A percentile compares a stretch with the other conserved stretches of the same genome.
Conservation (phyloP, 2,329 filamentous ascomycete genomes). For the Ascochyta fabae region DNA sequence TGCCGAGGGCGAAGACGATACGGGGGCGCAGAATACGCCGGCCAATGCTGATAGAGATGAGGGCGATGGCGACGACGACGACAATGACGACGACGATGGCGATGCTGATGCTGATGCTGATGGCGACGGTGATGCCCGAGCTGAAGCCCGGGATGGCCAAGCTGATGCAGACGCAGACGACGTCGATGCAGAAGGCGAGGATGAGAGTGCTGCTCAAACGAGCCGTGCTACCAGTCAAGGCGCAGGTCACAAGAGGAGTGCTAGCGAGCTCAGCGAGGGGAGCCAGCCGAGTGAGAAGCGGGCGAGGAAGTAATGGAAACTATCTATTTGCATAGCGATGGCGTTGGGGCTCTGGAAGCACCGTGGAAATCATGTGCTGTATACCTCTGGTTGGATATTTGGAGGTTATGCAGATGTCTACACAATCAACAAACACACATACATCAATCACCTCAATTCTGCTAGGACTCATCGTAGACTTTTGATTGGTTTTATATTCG, state of each 20-base stretch:
- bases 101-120: conserved; percentile 41
- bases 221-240: conserved; percentile 37
- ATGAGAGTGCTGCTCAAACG: conserved; percentile 39
- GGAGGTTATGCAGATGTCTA: neutral
- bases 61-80: conserved; percentile 44
- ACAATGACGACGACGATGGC: too few relatives aligned
- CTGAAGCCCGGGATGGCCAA: conserved; percentile 1
- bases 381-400: neutral
- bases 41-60: conserved; percentile 18
- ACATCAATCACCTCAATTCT: neutral
- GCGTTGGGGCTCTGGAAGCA: neutral
- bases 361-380: neutral
- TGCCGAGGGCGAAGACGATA: conserved; percentile 23
- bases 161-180: conserved; percentile 29
- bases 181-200: conserved; percentile 44
- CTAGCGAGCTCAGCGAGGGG: conserved; percentile 74
- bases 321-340: conserved; percentile 5
- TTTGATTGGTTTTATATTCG: neutral
- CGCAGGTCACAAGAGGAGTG: conserved; percentile 73
- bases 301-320: conserved; percentile 35
- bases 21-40: conserved; percentile 2
- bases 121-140: conserved; percentile 46
- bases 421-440: neutral
- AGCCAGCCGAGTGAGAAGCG: conserved; percentile 45
- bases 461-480: neutral